Conservation (phyloP, 495 filamentous ascomycete species). For the Cryomyces minteri region DNA sequence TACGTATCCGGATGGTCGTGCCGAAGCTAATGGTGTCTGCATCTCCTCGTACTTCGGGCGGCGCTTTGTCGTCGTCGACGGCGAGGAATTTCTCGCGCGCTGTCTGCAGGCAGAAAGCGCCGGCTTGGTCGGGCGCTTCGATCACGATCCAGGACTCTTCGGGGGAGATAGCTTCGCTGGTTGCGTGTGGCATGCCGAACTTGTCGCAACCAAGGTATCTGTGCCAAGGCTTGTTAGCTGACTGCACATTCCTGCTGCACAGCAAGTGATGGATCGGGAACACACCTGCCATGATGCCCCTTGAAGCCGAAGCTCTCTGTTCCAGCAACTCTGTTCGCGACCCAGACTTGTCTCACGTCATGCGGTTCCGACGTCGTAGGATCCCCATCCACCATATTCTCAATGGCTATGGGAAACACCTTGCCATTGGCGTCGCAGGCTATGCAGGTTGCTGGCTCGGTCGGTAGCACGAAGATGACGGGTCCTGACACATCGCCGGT, state of each 20-base stretch:
- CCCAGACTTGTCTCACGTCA: conserved; percentile 88
- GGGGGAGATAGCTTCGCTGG: conserved; percentile 56
- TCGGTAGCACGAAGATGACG: conserved; percentile 61
- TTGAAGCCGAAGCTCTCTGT: conserved; percentile 71
- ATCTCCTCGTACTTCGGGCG: conserved; percentile 61
- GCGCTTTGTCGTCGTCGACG: conserved; percentile 15
- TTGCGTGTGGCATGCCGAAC: conserved; percentile 59
- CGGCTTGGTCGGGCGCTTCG: conserved; percentile 11
- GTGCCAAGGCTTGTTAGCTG: neutral
- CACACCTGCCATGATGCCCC: conserved; percentile 64
- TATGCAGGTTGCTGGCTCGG: conserved; percentile 45
- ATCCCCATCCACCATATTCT: conserved; percentile 69
- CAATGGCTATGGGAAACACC: conserved; percentile 59
- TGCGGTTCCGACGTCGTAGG: conserved; percentile 73
- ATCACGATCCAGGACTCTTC: conserved; percentile 54
- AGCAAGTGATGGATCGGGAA: neutral
- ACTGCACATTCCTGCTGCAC: too few relatives aligned
- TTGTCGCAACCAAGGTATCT: conserved; percentile 71
- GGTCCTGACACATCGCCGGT: conserved; percentile 66
- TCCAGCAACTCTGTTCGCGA: conserved; percentile 70
- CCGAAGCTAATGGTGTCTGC: conserved; percentile 48
- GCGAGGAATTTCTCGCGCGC: conserved; percentile 18
- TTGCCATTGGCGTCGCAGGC: conserved; percentile 72
- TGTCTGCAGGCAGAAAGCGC: conserved; percentile 15
- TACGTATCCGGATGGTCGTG: conserved; percentile 66